These are phyloP conservation scores for Candida freyschussii DNA, from an alignment of 1,139 yeast species.

Conservation along the genomic window DNA sequence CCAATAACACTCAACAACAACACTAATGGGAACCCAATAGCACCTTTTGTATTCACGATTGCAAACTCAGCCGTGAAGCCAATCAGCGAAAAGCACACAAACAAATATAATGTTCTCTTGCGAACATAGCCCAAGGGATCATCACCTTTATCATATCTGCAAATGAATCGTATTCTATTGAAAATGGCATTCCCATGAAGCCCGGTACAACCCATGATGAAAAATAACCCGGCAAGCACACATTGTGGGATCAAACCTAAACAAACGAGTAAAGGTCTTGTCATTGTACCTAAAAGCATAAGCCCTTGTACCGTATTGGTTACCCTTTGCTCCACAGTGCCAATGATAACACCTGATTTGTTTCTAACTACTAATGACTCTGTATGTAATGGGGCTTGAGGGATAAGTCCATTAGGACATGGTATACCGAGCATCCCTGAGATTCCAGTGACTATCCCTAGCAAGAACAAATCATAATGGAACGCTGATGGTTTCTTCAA, in stretches of 20 bases:
- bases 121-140: constrained; percentile 32
- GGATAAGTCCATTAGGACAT: constrained; percentile 93
- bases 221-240: constrained; percentile 84
- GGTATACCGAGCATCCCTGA: constrained; percentile 88
- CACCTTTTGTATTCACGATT: constrained; percentile 82
- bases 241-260: constrained; percentile 91
- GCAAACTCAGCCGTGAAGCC: constrained; percentile 81
- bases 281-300: constrained; percentile 81
- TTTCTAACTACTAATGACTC: constrained; percentile 61
- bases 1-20: constrained; percentile 62
- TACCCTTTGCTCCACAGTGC: constrained; percentile 85
- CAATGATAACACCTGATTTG: constrained; percentile 33
- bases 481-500: constrained; percentile 81
- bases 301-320: constrained; percentile 84
- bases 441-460: constrained; percentile 83
- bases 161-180: constrained; percentile 55
- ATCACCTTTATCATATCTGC: constrained; percentile 51
- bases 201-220: constrained; percentile 88
- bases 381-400: constrained; percentile 95
- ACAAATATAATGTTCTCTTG: constrained; percentile 49
- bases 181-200: constrained; percentile 63
- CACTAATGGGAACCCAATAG: constrained; percentile 92
- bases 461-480: constrained; percentile 85
- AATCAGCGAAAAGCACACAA: constrained; percentile 51
- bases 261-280: constrained; percentile 77